Evolutionary conservation across 1,284 basidiomycete species (phyloP).

Genomic region (Boletus sp.): DNA sequence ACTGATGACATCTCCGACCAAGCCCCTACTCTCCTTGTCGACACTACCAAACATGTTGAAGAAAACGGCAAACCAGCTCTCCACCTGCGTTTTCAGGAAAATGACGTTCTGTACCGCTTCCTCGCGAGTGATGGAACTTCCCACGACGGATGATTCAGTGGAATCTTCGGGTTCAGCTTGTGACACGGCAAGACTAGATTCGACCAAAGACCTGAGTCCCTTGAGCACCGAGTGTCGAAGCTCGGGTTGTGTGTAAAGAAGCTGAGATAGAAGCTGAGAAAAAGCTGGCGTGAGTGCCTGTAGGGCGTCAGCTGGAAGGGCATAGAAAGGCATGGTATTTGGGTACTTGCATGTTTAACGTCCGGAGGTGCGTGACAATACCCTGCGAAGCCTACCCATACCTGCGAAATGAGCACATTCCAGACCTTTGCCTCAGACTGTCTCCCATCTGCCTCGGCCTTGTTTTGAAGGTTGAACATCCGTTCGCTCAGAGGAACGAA

Average conservation of each 20-base stretch:
- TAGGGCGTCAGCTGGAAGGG: constrained; percentile 5
- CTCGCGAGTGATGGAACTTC: constrained; percentile 39
- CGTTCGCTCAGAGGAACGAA: constrained; percentile 93
- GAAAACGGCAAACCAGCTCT: constrained; percentile 91
- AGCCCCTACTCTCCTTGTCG: constrained; percentile 69
- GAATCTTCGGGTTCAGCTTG: constrained; percentile 33
- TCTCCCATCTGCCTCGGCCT: constrained; percentile 66
- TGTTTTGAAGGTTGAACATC: constrained; percentile 85
- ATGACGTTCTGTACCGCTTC: constrained; percentile 68
- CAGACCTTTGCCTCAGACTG: constrained; percentile 90
- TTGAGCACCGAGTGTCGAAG: constrained; percentile 81
- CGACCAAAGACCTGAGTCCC: constrained; percentile 78
- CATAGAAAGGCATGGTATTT: not conserved
- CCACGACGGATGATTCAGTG: constrained; percentile 21
- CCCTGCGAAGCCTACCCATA: constrained; percentile 87
- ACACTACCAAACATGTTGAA: constrained; percentile 96
- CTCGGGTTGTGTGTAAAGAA: constrained; percentile 85
- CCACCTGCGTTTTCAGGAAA: constrained; percentile 75
- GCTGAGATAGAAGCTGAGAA: constrained; percentile 83
- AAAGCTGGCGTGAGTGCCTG: constrained; percentile 74
- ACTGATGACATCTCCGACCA: constrained; percentile 86
- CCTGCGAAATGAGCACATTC: constrained; percentile 88
- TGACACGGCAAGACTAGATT: constrained; percentile 57
- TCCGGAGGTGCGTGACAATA: constrained; percentile 72
- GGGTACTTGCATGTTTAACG: constrained; percentile 36